A percentile compares a stretch with the other conserved stretches of the same genome.
Evolutionary conservation across 2,329 filamentous ascomycete genomes (phyloP).

Genomic region (Pyricularia pennisetigena): DNA sequence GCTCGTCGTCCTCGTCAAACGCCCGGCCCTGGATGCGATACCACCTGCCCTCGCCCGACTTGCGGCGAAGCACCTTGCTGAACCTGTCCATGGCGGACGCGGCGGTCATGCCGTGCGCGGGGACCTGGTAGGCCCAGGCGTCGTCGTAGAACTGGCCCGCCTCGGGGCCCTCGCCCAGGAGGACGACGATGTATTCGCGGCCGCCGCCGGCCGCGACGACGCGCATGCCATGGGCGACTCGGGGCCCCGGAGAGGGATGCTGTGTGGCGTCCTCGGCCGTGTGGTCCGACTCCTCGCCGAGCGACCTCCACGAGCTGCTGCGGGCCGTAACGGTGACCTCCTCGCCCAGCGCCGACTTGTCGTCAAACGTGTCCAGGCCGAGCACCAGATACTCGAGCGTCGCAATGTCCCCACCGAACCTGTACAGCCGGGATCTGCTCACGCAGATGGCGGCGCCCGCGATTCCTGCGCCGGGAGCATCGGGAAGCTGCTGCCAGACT

Average conservation of each 20-base stretch:
- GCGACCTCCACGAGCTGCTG: constrained; percentile 42
- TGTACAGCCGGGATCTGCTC: constrained; percentile 55
- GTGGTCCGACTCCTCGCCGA: constrained; percentile 19
- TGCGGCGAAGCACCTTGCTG: constrained; percentile 38
- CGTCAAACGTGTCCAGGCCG: constrained; percentile 44
- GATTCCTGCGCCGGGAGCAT: constrained; percentile 56
- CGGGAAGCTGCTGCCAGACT: constrained; percentile 57
- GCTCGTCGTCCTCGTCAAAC: constrained; percentile 40
- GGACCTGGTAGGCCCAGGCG: constrained; percentile 55
- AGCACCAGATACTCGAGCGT: constrained; percentile 56
- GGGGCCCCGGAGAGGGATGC: constrained; percentile 36
- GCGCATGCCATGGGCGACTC: constrained; percentile 44
- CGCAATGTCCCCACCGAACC: constrained; percentile 76
- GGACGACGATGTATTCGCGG: constrained; percentile 51
- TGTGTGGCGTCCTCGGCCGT: constrained; percentile 13
- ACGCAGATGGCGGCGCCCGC: constrained; percentile 60
- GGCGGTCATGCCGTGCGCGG: constrained; percentile 40
- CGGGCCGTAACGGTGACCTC: constrained; percentile 41
- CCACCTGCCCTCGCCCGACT: constrained; percentile 51
- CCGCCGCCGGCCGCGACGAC: constrained; percentile 49
- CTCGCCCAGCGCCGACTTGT: constrained; percentile 30
- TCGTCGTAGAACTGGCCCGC: constrained; percentile 48
- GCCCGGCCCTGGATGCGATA: constrained; percentile 33
- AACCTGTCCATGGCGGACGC: constrained; percentile 48
- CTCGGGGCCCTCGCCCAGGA: constrained; percentile 49